Percentiles rank a stretch among this genome's conserved stretches.
These are phyloP conservation scores for Strobilomyces dryophilus DNA, from an alignment of 768 basidiomycete species.

Conservation along the genomic window DNA sequence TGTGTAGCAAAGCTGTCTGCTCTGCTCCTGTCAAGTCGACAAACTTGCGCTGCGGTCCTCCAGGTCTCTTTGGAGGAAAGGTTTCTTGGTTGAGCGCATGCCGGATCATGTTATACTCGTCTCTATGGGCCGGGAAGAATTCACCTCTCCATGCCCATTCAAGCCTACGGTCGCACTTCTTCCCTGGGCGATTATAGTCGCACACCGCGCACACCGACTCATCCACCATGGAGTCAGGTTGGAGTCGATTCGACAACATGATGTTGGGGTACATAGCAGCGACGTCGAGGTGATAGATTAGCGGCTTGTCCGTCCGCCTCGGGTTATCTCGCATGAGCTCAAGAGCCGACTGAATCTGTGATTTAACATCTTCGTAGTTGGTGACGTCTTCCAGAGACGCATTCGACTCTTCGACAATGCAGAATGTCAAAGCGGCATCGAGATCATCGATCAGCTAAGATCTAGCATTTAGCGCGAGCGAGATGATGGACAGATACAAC, in stretches of 20 bases:
- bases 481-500: neutral
- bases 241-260: conserved; percentile 99
- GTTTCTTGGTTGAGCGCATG: conserved; percentile 93
- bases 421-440: conserved; percentile 87
- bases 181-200: conserved; percentile 95
- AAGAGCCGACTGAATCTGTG: conserved; percentile 68
- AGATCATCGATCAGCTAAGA: conserved; percentile 87
- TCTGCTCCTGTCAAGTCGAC: conserved; percentile 78
- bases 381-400: conserved; percentile 76
- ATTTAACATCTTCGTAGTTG: conserved; percentile 93
- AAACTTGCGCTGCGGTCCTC: conserved; percentile 74
- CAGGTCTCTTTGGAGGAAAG: conserved; percentile 79
- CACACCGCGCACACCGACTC: conserved; percentile 97
- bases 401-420: conserved; percentile 81
- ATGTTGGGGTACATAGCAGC: conserved; percentile 99
- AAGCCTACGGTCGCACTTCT: conserved; percentile 88
- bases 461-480: neutral
- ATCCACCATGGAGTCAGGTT: conserved; percentile 96
- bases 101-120: conserved; percentile 98
- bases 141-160: conserved; percentile 99
- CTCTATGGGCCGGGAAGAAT: conserved; percentile 94
- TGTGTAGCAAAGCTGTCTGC: conserved; percentile 89
- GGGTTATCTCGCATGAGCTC: conserved; percentile 92
- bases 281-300: conserved; percentile 98
- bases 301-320: conserved; percentile 80